Base-by-base conservation (phyloP, 495 filamentous ascomycete genomes). In the Collariella sp. region DNA sequence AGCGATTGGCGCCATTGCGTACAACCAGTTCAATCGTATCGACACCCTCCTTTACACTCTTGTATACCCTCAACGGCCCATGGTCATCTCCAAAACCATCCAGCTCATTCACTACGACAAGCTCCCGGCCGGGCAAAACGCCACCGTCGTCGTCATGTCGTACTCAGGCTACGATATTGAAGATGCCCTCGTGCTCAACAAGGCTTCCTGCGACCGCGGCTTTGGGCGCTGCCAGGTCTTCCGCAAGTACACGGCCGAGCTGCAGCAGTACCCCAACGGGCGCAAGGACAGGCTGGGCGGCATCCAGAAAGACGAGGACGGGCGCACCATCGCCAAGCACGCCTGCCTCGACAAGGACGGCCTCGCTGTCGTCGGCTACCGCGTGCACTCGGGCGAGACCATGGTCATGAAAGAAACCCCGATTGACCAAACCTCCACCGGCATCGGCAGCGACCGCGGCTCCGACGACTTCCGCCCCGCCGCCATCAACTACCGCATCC, bases 81-180 rank as follows among this genome's bases (percentile, higher is more conserved):
- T 99, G 83, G 94, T 97, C 49, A 95, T 91, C 64, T 94, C 89
- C 22, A 83, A 93, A 54, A 91, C 94, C 0, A 99, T 99, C 58
- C 90, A 99, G 69, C 79, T 97, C 36, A 85, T 95, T 61, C 90
- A 96, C 59, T 99, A 97, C 62, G 94, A 97, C 72, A 94, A 96
- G 65, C 80, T 99, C 5, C 93, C 93, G 1, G 93, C 93, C 19
- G 93, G 93, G 2, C 93, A 99, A 60, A 96, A 95, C 54, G 94
- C 94, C 2, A 94, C 86, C 10, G 93, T 99, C 31, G 93, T 93
- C 9, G 94, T 99, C 61, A 97, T 97, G 94, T 95, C 89, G 60
- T 99, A 95, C 68, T 96, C 90, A 3, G 93, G 93, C 13, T 99
- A 99, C 70, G 94, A 99, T 82, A 97, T 97, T 63, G 93, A 99